Evolutionary conservation across 176 grass and related monocot species (phyloP), one percentile per base, ranked within the genome.

Genomic region (Guadua angustifolia): DNA sequence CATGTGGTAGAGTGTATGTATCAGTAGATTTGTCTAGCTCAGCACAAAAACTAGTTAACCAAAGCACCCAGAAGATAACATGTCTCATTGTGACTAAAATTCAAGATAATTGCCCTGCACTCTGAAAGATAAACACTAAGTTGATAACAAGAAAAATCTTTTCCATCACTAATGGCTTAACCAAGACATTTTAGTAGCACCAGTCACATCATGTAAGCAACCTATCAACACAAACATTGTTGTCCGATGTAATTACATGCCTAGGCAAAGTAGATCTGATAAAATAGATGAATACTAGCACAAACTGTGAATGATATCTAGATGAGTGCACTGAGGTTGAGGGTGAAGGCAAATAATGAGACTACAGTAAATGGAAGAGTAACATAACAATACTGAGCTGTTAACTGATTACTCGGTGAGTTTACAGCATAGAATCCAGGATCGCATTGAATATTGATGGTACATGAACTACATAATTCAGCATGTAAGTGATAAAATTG

Each of bases 31-130:
- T 35, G 5, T 75, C 62, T 44, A 81, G 61, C 33, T 64, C 25
- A 63, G 21, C 21, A 52, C n/a, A 35, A 60, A 71, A 62, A 9
- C 52, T 18, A 52, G n/a, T 52, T 79, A 42, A 51, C 19, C 11
- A 64, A 89, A 44, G 22, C 7, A 80, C 7, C 53, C 25, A 52
- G 5, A 85, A 81, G 43, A 36, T 52, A 69, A n/a, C 49, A 84
- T 69, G 6, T 35, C 43, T 55, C 70, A 39, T 75, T 64, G 16
- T 36, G n/a, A 51, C 3, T 14, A 73, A 83, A 82, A 55, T 56
- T 21, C 8, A 81, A 44, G 5, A 58, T 18, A 18, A 56, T 18
- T 56, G 18, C 19, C 2, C 17, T 18, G 11, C n/a, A 32, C 50
- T 58, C 38, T 24, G 4, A 33, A 77, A 45, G 22, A 84, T 68